A percentile compares a stretch with the other conserved stretches of the same genome.
Conservation (phyloP, 2,329 filamentous ascomycete genomes). For the Aspergillus spinulosporus region DNA sequence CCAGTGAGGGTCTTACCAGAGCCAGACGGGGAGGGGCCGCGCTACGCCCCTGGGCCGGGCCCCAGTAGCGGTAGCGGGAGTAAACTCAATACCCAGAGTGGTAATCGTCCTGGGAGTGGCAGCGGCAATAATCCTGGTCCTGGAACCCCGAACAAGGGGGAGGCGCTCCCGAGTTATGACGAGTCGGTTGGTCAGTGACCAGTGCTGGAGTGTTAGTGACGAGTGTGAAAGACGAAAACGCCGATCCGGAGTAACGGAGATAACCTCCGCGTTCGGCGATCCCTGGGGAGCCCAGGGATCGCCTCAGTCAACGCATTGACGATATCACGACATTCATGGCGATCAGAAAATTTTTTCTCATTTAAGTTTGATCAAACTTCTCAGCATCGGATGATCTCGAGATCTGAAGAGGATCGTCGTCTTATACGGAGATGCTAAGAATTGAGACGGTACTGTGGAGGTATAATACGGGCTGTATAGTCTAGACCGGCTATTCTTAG, state of each 20-base stretch:
- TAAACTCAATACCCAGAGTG: too few relatives aligned
- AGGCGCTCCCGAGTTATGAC: background rate
- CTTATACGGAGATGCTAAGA: background rate
- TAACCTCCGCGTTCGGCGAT: too few relatives aligned
- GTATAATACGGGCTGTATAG: slow-evolving; percentile 4
- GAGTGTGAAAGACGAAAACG: background rate
- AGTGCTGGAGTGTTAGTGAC: background rate
- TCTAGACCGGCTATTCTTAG: slow-evolving; percentile 9
- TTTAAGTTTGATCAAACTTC: background rate
- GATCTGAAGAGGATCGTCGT: background rate
- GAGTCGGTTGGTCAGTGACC: background rate
- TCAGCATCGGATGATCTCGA: background rate
- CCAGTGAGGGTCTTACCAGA: background rate
- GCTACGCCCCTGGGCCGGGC: background rate
- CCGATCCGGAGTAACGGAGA: background rate
- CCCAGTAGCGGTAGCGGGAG: too few relatives aligned
- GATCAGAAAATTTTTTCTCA: too few relatives aligned
- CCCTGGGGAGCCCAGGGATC: background rate
- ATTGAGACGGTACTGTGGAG: background rate
- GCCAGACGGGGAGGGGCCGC: background rate
- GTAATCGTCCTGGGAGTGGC: too few relatives aligned
- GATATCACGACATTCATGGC: too few relatives aligned
- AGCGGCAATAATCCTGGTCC: background rate
- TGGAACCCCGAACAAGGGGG: background rate
- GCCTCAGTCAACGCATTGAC: background rate